These are phyloP conservation scores for Kuraishia borneana DNA, from an alignment of 805 yeast genomes.

Conservation along the genomic window DNA sequence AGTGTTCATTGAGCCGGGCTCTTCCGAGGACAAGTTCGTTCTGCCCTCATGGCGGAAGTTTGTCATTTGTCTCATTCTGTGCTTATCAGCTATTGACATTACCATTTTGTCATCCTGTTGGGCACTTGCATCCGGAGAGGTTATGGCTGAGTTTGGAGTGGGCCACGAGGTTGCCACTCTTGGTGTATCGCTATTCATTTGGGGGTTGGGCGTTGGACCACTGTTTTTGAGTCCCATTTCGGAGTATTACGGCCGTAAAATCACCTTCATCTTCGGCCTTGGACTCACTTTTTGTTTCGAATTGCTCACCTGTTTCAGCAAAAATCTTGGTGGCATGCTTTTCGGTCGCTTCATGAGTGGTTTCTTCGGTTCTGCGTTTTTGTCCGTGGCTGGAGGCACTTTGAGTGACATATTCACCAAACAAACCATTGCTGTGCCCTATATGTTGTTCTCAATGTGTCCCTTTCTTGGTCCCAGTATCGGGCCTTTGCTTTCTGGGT, in stretches of 20 bases:
- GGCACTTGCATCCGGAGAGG: constrained; percentile 46
- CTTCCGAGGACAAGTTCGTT: constrained; percentile 7
- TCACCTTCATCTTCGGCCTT: constrained; percentile 39
- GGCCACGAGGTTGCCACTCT: constrained; percentile 52
- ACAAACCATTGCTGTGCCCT: constrained; percentile 52
- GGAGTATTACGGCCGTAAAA: constrained; percentile 45
- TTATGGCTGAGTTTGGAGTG: constrained; percentile 33
- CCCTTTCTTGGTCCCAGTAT: constrained; percentile 74
- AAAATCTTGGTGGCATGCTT: constrained; percentile 51
- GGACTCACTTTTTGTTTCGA: constrained; percentile 35
- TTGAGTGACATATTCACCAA: constrained; percentile 60
- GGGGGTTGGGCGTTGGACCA: constrained; percentile 59
- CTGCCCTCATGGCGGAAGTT: constrained; percentile 42
- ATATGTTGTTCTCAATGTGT: constrained; percentile 53
- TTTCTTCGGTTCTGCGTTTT: constrained; percentile 62
- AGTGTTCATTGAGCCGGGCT: constrained; percentile 9
- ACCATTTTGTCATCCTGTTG: constrained; percentile 64
- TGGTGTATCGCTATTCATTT: constrained; percentile 43
- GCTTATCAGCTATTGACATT: constrained; percentile 45
- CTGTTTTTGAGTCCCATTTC: constrained; percentile 47
- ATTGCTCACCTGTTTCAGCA: constrained; percentile 42
- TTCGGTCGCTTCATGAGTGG: constrained; percentile 62
- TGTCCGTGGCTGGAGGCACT: constrained; percentile 71
- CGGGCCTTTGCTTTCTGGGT: constrained; percentile 66
- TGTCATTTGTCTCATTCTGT: constrained; percentile 40